Evolutionary conservation across 2,329 filamentous ascomycete species (phyloP).

Genomic region (Trichoderma oligosporum): DNA sequence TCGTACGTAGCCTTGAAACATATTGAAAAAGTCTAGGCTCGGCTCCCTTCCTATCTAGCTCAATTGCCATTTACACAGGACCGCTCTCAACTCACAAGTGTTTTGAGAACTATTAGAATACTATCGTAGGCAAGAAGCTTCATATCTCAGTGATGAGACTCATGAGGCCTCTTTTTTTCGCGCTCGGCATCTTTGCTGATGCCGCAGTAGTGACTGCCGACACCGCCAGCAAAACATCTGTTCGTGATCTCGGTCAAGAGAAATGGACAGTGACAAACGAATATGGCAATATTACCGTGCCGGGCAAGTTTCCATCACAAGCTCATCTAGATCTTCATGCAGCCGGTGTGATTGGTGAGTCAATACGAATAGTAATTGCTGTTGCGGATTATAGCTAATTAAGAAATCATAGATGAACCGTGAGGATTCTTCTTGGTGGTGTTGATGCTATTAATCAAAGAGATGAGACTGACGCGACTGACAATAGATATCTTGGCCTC

Average conservation of each 20-base stretch:
- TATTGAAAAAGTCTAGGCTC: not conserved
- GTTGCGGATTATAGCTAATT: not conserved
- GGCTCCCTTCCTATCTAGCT: not conserved
- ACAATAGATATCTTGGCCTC: conserved; percentile 45
- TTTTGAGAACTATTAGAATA: not conserved
- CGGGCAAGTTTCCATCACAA: conserved; percentile 54
- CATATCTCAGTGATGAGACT: not conserved
- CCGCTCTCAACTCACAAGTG: not conserved
- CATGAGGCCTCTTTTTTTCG: not conserved
- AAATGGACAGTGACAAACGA: conserved; percentile 19
- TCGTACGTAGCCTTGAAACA: not conserved
- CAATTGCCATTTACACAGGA: not conserved
- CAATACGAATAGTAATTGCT: not conserved
- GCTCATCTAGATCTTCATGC: conserved; percentile 56
- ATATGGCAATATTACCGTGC: conserved; percentile 34
- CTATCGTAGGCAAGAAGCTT: not conserved
- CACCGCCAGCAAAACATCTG: not conserved
- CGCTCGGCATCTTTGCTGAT: conserved; percentile 7
- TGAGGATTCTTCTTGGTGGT: not conserved
- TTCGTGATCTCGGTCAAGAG: conserved; percentile 6
- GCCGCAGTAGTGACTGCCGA: not conserved
- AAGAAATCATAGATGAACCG: conserved; percentile 32
- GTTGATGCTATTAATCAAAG: not conserved
- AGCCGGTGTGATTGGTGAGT: conserved; percentile 46
- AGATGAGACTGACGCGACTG: not conserved